Evolutionary conservation across 2,329 filamentous ascomycete genomes (phyloP), one percentile per base, ranked within the genome.

Genomic region (Verticillium albo-atrum): DNA sequence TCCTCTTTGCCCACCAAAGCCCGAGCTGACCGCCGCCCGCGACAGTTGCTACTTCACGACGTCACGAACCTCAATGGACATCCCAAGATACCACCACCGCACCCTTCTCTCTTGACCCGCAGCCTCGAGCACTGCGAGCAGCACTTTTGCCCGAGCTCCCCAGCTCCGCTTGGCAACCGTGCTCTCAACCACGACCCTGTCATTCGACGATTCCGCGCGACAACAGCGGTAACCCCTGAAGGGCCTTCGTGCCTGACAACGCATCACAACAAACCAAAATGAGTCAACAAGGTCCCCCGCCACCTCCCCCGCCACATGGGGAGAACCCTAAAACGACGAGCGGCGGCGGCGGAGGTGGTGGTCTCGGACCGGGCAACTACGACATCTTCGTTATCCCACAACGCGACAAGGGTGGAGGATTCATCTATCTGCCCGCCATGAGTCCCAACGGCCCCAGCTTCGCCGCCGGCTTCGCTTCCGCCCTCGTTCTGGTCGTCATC

Each of bases 351-450:
- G 42, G 42, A 10, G 42, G 42, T 25, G 73, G 79, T 25, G 89
- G 90, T 59, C 79, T 97, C 54, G 94, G 94, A 3, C 83, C 90
- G 1, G 93, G 94, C 58, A 96, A 95, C 72, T 98, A 97, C 75
- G 94, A 98, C 78, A 96, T 98, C 71, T 97, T 97, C 78, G 89
- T 97, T 72, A 93, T 98, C 69, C 94, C 94, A 7, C 91, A 93
- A 54, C 92, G 97, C 74, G 94, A 92, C 12, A 84, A 93, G 6
- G 94, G 94, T 57, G 86, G 88, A 0, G 94, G 94, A 34, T 97
- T 97, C 74, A 80, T 98, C 28, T 97, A 98, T 73, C 84, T 98
- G n/a, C 94, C 94, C 0, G 97, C 93, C 0, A 75, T 98, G 62
- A 85, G 89, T 70, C 89, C 91, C 23, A 91, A 95, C 69, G 82